Base-by-base conservation (phyloP, 345 rosid species). In the Tarenaya hassleriana region DNA sequence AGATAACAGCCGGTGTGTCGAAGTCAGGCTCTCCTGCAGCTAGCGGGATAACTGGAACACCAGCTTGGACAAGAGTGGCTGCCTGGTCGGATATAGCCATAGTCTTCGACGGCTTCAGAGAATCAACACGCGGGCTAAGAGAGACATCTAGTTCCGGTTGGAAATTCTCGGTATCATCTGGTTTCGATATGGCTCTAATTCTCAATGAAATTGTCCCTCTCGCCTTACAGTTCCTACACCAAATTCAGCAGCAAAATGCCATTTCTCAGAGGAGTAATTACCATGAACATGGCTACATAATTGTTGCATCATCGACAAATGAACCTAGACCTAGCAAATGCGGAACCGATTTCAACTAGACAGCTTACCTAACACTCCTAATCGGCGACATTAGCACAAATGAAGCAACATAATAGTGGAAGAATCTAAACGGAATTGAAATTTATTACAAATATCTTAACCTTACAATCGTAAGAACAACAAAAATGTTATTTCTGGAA, bases 21-120 rank as follows among this genome's bases (percentile, higher is more conserved):
- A 88, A 92, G 78, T 92, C 98, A 7, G 98, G 97, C 55, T 92
- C 98, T 44, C 98, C 98, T 20, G 97, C 98, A 50, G 98, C 98
- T 73, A 92, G 73, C 9, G 88, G 73, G 56, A 92, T 81, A 37
- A 92, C 79, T 2, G 97, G 95, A 13, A 85, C 74, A 47, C 98
- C 98, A 13, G 97, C 84, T 68, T 83, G 84, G 7, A 52, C 77
- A 69, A 92, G 97, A 41, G 97, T 90, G n/a, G 90, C 73, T 2
- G 97, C 95, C 50, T 83, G 94, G 62, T 92, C 97, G 42, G 84
- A 81, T 58, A 92, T 81, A 47, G 85, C 97, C 65, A 92, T 86
- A 0, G 99, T 92, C 69, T 88, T 92, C 0, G 97, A 92, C 12
- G 97, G 89, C 71, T 82, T 92, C 41, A 88, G 76, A 1, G 97